Percentiles rank a stretch among this genome's conserved stretches.
phyloP scores from a whole-genome alignment of 2,329 filamentous ascomycete genomes.

The Keithomyces neogunnii region DNA sequence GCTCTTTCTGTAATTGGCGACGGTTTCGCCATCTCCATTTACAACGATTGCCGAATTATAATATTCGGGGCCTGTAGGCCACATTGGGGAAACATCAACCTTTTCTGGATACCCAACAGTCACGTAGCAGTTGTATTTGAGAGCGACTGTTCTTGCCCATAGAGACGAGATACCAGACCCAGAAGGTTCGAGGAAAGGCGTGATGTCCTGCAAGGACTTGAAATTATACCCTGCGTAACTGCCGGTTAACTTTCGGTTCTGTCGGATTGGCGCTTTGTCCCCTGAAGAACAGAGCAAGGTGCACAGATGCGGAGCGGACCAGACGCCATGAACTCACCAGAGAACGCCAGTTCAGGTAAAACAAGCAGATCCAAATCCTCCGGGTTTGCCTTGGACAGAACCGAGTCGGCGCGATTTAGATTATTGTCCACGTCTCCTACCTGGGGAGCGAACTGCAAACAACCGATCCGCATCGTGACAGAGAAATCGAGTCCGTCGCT shows the following conservation, averaged over 20 bases:
- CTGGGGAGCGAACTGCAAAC: constrained; percentile 63
- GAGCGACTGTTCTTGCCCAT: constrained; percentile 62
- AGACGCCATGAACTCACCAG: constrained; percentile 40
- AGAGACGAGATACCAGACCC: constrained; percentile 57
- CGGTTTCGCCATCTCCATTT: constrained; percentile 48
- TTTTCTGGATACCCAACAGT: constrained; percentile 69
- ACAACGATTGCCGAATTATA: constrained; percentile 49
- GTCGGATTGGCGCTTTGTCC: neutral
- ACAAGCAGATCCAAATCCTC: constrained; percentile 61
- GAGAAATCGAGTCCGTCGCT: too few species aligned
- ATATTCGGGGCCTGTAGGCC: constrained; percentile 44
- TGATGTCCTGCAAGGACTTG: constrained; percentile 57
- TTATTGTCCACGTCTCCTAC: constrained; percentile 65
- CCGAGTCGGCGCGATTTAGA: constrained; percentile 55
- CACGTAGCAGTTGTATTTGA: constrained; percentile 59
- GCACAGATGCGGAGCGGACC: too few species aligned
- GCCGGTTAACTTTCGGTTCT: neutral
- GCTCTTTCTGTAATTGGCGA: constrained; percentile 53
- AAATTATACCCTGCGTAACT: constrained; percentile 64
- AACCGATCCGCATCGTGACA: constrained; percentile 65
- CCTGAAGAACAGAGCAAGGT: neutral
- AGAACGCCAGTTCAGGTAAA: constrained; percentile 68
- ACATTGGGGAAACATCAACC: constrained; percentile 39
- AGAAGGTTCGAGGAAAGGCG: constrained; percentile 58
- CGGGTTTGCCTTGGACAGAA: constrained; percentile 45